Base-by-base conservation (phyloP, 768 basidiomycete genomes). In the Russula ochroleuca region DNA sequence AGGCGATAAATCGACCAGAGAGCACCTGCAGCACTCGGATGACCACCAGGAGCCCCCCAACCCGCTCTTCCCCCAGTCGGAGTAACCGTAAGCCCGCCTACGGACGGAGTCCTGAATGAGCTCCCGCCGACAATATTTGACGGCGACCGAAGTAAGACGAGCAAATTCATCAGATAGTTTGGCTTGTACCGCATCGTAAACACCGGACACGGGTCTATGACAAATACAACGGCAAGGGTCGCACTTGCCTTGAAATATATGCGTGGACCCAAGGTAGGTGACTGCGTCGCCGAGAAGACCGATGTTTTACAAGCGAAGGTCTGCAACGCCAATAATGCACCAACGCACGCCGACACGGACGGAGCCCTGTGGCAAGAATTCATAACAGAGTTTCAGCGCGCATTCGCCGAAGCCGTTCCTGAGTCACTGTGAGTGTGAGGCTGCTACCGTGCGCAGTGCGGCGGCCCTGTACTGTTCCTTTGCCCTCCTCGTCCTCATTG, bases 361-460 rank as follows among this genome's bases (percentile, higher is more conserved):
- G 43, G n/a, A n/a, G 43, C 43, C n/a, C 17, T 43, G 19, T 43
- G 43, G 43, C 19, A 19, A 19, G 41, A 43, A 0, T 43, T 43
- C 41, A 4, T 43, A 40, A 15, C 40, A 17, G 35, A 40, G 15
- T 40, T 40, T 6, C 1, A 40, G 15, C 14, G 40, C 40, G 15
- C 14, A 40, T 40, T 15, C 40, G 14, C 3, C 40, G 40, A 40
- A n/a, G n/a, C n/a, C n/a, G n/a, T n/a, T 28, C 28, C 28, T 28
- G 28, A n/a, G n/a, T n/a, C n/a, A n/a, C n/a, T n/a, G n/a, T n/a
- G n/a, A n/a, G n/a, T n/a, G n/a, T n/a, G n/a, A n/a, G n/a, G 13
- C 73, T 65, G 13, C 73, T 49, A 33, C 31, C 23, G 43, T 14
- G 43, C 13, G 41, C 31, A 4, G 31, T 3, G 31, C n/a, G n/a